phyloP scores from a whole-genome alignment of 2,329 filamentous ascomycete species.

The Aspergillus carbonarius region DNA sequence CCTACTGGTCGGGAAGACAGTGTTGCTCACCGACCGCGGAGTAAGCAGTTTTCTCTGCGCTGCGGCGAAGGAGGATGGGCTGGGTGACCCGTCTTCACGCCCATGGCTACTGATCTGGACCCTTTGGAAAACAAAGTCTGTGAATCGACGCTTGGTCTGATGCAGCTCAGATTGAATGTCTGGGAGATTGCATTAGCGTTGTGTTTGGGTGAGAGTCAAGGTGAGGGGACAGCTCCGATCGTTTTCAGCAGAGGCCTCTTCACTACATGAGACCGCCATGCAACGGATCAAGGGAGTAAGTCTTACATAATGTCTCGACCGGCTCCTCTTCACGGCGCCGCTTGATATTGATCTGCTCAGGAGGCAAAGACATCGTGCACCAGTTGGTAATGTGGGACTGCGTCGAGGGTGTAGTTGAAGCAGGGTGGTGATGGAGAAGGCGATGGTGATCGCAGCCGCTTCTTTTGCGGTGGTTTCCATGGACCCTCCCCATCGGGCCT shows the following conservation, averaged over 20 bases:
- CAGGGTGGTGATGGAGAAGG: not conserved
- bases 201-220: not conserved
- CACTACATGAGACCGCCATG: not conserved
- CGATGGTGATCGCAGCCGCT: conserved; percentile 3
- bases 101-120: conserved; percentile 30
- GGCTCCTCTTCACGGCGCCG: conserved; percentile 57
- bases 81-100: conserved; percentile 12
- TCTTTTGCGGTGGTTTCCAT: conserved; percentile 11
- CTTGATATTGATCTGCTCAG: conserved; percentile 56
- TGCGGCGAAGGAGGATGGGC: conserved; percentile 19
- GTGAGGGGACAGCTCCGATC: not conserved
- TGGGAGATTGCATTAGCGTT: conserved; percentile 22
- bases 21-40: conserved; percentile 37
- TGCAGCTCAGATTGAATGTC: conserved; percentile 47
- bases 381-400: not conserved
- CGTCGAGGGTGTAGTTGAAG: not conserved
- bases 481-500: conserved; percentile 1
- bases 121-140: conserved; percentile 49
- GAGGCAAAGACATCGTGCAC: conserved; percentile 45
- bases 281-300: not conserved
- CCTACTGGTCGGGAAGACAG: conserved; percentile 20
- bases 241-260: not conserved
- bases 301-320: conserved; percentile 54
- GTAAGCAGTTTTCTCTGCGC: conserved; percentile 29
- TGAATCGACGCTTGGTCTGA: conserved; percentile 49